phyloP scores from a whole-genome alignment of 1,284 basidiomycete genomes.

The Chalciporus sp. region DNA sequence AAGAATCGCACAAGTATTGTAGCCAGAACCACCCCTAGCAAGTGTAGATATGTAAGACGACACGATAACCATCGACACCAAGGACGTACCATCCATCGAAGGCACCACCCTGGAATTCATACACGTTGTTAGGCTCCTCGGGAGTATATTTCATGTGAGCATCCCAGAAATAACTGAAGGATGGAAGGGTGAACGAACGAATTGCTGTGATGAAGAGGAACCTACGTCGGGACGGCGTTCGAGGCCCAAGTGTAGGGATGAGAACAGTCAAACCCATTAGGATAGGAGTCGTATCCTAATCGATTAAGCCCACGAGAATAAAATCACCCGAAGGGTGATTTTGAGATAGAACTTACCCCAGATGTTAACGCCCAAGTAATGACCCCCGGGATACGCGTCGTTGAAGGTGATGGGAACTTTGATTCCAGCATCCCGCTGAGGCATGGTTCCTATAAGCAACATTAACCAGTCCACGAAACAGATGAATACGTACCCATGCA shows the following conservation, averaged over 20 bases:
- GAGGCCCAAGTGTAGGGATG: conserved; percentile 49
- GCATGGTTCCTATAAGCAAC: conserved; percentile 11
- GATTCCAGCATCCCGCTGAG: conserved; percentile 45
- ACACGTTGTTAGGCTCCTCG: conserved; percentile 44
- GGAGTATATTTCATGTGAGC: conserved; percentile 43
- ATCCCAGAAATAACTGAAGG: conserved; percentile 20
- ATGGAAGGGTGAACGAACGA: background rate
- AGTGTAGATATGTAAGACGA: background rate
- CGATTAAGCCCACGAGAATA: background rate
- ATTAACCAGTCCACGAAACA: background rate
- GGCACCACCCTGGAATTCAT: conserved; percentile 54
- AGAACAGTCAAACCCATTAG: conserved; percentile 59
- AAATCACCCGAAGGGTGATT: background rate
- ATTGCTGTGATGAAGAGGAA: background rate
- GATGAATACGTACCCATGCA: conserved; percentile 35
- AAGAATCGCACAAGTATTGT: conserved; percentile 20
- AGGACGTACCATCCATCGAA: conserved; percentile 50
- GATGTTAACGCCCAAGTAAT: conserved; percentile 46
- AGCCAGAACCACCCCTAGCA: conserved; percentile 26
- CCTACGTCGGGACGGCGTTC: conserved; percentile 40
- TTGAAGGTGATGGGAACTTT: conserved; percentile 50
- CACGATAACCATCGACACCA: background rate
- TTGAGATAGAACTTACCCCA: conserved; percentile 37
- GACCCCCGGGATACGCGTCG: conserved; percentile 46
- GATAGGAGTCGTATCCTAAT: conserved; percentile 51